Evolutionary conservation across 2,329 filamentous ascomycete genomes (phyloP).

Genomic region (Fusarium tuaranense): DNA sequence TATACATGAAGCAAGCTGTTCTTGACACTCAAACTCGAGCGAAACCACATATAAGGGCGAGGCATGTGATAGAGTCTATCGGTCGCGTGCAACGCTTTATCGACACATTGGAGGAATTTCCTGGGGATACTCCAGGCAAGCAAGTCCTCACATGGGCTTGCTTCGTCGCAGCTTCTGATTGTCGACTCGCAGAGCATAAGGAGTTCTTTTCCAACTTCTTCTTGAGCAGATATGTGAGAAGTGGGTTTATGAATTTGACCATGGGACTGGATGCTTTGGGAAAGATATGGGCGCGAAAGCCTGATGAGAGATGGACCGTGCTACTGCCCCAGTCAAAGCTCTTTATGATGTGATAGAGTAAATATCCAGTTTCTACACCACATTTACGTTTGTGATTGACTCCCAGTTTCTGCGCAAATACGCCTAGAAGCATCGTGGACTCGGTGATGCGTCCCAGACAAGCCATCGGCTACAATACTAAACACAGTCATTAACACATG

Average conservation of each 20-base stretch:
- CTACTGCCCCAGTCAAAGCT: not conserved
- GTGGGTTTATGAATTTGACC: conserved; percentile 1
- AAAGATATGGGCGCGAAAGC: conserved; percentile 2
- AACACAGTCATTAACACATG: no score
- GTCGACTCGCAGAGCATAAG: conserved; percentile 10
- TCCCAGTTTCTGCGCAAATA: no score
- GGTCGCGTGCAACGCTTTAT: conserved; percentile 1
- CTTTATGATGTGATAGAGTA: not conserved
- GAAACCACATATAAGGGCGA: not conserved
- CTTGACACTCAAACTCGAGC: not conserved
- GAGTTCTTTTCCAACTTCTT: conserved; percentile 3
- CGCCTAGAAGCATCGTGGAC: no score
- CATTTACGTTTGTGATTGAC: no score
- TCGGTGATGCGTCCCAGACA: no score
- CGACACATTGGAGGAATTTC: conserved; percentile 5
- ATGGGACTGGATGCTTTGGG: not conserved
- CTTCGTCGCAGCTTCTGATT: conserved; percentile 17
- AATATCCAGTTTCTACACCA: no score
- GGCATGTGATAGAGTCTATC: not conserved
- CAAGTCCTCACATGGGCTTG: conserved; percentile 16
- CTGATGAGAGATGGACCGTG: not conserved
- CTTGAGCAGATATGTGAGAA: not conserved
- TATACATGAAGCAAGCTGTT: conserved; percentile 5
- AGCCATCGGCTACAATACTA: no score
- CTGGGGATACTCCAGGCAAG: not conserved